phyloP scores from a whole-genome alignment of 75 land plant genomes.

The Sequoiadendron giganteum region DNA sequence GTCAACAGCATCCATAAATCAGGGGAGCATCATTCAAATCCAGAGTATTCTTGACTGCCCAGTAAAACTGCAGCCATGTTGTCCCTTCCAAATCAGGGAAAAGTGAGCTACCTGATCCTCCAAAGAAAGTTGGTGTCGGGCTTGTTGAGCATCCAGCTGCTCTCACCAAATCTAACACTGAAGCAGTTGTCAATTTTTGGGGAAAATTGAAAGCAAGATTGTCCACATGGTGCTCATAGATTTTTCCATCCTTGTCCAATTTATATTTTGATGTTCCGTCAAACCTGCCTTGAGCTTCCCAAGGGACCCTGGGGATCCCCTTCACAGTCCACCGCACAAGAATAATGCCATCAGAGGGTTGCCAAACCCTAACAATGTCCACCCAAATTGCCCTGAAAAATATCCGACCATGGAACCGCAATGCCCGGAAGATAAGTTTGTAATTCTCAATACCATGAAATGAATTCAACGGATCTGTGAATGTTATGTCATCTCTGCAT shows the following conservation, averaged over 20 bases:
- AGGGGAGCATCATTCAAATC: slow-evolving; percentile 24
- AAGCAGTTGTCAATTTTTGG: slow-evolving; percentile 25
- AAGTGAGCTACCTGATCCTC: slow-evolving; percentile 14
- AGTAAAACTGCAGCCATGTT: slow-evolving; percentile 84
- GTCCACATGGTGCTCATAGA: slow-evolving; percentile 84
- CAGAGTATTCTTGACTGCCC: slow-evolving; percentile 60
- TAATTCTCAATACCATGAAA: slow-evolving; percentile 77
- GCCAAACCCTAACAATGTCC: slow-evolving; percentile 66
- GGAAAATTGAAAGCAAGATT: slow-evolving; percentile 75
- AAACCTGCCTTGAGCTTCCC: slow-evolving; percentile 73
- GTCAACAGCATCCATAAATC: slow-evolving; percentile 22
- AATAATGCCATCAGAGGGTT: slow-evolving; percentile 65
- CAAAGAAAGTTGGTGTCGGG: slow-evolving; percentile 75
- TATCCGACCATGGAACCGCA: slow-evolving; percentile 67
- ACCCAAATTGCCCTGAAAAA: slow-evolving; percentile 57
- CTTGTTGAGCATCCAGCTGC: slow-evolving; percentile 58
- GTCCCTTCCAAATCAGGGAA: slow-evolving; percentile 22
- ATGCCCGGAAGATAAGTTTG: slow-evolving; percentile 73
- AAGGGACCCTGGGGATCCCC: slow-evolving; percentile 77
- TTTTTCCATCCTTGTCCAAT: slow-evolving; percentile 70
- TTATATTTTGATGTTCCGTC: slow-evolving; percentile 79
- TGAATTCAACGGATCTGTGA: slow-evolving; percentile 66
- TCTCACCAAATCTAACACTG: slow-evolving; percentile 77
- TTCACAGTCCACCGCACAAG: slow-evolving; percentile 68
- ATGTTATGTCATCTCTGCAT: slow-evolving; percentile 83